Evolutionary conservation across 1,284 basidiomycete genomes (phyloP), one percentile per base, ranked within the genome.

Genomic region (Gomphus bonarii): DNA sequence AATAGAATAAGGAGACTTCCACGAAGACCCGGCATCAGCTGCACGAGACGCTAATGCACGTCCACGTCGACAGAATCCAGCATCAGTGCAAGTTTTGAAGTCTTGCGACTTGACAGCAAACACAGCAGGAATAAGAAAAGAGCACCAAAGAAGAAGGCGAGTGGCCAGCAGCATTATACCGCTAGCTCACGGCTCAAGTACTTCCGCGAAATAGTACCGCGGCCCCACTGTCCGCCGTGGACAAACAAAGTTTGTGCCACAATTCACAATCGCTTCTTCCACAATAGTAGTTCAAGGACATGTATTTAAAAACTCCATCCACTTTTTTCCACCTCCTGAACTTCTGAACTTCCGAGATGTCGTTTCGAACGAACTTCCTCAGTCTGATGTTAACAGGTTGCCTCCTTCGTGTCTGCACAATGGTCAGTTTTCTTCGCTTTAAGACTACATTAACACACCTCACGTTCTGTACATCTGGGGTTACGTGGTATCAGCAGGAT

Each of bases 71-170:
- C 94, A 97, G 73, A 97, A 97, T 14, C 88, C 90, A 0, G 90
- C 81, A 69, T 97, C 90, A 18, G 79, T 78, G 68, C 94, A 97
- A 60, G 83, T 91, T 72, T 95, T 97, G 77, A 94, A 97, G 70
- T 97, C 91, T 59, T 85, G 78, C 42, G 76, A 70, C 69, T 88
- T 89, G 68, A 89, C 79, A 30, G 84, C 81, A 25, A 78, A 63
- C 1, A 67, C 63, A 18, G 67, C 60, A 8, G 68, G 61, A 20
- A 65, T 62, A 46, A 36, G 20, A 9, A 36, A 50, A 20, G n/a
- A 38, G 5, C 2, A 50, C 25, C 10, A 31, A n/a, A 38, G 33
- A 18, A 50, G 35, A 7, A 6, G 1, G 16, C 3, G 46, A 28
- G 14, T 28, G 9, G 44, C 20, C 14, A 31, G 25, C n/a, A 48